phyloP scores from a whole-genome alignment of 2,329 filamentous ascomycete genomes.

The Aspergillus caelatus region DNA sequence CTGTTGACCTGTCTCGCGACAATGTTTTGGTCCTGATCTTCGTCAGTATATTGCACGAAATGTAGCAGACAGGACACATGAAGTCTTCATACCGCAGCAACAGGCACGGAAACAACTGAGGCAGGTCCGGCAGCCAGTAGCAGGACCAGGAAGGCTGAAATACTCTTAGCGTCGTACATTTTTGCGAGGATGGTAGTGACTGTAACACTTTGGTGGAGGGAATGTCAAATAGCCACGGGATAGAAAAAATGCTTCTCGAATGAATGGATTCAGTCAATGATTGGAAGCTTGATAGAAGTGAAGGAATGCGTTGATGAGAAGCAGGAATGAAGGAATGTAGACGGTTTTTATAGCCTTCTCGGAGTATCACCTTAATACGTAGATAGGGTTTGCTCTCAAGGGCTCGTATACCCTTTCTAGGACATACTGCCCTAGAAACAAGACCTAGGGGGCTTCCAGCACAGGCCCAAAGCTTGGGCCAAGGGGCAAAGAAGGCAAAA shows the following conservation, averaged over 20 bases:
- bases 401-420: not conserved
- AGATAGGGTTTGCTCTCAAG: not conserved
- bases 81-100: slow-evolving; percentile 23
- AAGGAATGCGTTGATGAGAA: slow-evolving; percentile 12
- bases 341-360: slow-evolving; percentile 13
- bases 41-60: slow-evolving; percentile 14
- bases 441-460: not conserved
- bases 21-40: slow-evolving; percentile 1
- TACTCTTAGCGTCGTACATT: slow-evolving; percentile 30
- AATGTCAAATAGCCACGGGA: not conserved
- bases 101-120: slow-evolving; percentile 32
- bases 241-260: slow-evolving; percentile 3
- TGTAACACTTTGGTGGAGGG: not conserved
- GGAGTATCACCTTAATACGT: not conserved
- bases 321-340: not conserved
- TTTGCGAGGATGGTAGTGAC: slow-evolving; percentile 4
- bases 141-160: slow-evolving; percentile 35
- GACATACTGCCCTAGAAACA: not conserved
- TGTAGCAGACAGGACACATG: not conserved
- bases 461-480: not conserved
- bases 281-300: slow-evolving; percentile 1
- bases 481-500: not conserved
- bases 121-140: slow-evolving; percentile 31
- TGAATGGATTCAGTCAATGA: slow-evolving; percentile 9
- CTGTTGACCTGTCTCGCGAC: slow-evolving; percentile 12